phyloP scores from a whole-genome alignment of 257 asterid species.

The Schizonepeta tenuifolia region DNA sequence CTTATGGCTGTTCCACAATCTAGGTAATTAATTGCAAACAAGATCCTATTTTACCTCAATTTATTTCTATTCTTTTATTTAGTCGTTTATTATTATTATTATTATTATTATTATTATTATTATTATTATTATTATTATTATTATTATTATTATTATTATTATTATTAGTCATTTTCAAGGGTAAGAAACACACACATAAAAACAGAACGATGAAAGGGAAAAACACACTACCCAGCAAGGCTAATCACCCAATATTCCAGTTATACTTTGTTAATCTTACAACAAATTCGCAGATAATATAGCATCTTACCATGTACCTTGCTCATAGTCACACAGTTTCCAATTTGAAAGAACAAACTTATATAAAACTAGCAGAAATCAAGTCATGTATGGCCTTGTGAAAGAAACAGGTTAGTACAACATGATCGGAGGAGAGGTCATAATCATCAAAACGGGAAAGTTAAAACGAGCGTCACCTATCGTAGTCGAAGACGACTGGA shows the following conservation, averaged over 20 bases:
- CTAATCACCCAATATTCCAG: background rate
- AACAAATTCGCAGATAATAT: background rate
- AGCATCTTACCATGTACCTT: background rate
- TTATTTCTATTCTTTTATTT: too few species aligned
- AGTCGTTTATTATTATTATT: too few species aligned
- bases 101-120: too few species aligned
- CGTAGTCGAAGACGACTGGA: background rate
- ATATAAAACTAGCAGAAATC: background rate
- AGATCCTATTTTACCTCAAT: background rate
- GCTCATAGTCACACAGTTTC: background rate
- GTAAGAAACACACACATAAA: background rate
- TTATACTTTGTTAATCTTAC: background rate
- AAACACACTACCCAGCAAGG: background rate
- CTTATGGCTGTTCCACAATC: background rate
- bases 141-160: too few species aligned
- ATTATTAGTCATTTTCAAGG: too few species aligned
- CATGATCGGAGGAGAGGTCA: background rate
- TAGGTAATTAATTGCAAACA: background rate
- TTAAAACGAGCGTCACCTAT: background rate
- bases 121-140: too few species aligned
- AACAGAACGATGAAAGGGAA: background rate
- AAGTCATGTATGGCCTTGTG: background rate
- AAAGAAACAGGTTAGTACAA: background rate
- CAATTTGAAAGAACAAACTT: background rate
- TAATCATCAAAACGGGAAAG: background rate